Evolutionary conservation across 305 asterid genomes (phyloP), one percentile per base, ranked within the genome.

Genomic region (Rubia occidens): DNA sequence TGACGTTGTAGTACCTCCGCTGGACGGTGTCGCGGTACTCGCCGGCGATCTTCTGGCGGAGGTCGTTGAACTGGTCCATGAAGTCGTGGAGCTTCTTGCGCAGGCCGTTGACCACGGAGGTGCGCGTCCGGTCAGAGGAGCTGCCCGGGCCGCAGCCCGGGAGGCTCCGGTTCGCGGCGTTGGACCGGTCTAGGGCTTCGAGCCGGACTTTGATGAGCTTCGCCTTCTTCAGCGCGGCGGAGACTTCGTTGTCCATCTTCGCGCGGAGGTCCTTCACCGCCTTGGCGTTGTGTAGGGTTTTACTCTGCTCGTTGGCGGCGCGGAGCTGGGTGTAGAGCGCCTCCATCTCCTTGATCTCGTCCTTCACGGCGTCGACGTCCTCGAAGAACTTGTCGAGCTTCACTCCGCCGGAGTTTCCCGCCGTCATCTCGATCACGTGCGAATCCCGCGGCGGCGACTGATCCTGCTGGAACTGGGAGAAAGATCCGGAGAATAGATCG

Each of bases 281-380:
- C 35, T 80, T 84, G 54, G 96, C 88, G 82, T 87, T 87, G 82
- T 90, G 97, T 2, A 93, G 76, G 62, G 97, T 90, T 72, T 90
- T 93, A 87, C 91, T 82, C 74, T 88, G 88, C 67, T 93, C 98
- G 77, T 93, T 85, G 3, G 90, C 59, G 44, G 80, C 32, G 39
- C 85, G 88, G 67, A 93, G 95, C 60, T 84, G 85, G 4, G 69
- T 53, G 78, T 80, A 81, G 15, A 93, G 82, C 6, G 88, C 76
- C 37, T 88, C 97, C 4, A 93, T 86, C 39, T 86, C 91, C 44
- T 73, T 74, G 29, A 93, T 87, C 71, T 86, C 91, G 44, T 88
- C 89, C 68, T 93, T 93, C 66, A 86, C 71, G 1, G 95, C 83
- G 65, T 90, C 95, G 1, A 93, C 98, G 35, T 88, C 97, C 58